Conservation (phyloP, 768 basidiomycete species). For the Phylloporus sp. region DNA sequence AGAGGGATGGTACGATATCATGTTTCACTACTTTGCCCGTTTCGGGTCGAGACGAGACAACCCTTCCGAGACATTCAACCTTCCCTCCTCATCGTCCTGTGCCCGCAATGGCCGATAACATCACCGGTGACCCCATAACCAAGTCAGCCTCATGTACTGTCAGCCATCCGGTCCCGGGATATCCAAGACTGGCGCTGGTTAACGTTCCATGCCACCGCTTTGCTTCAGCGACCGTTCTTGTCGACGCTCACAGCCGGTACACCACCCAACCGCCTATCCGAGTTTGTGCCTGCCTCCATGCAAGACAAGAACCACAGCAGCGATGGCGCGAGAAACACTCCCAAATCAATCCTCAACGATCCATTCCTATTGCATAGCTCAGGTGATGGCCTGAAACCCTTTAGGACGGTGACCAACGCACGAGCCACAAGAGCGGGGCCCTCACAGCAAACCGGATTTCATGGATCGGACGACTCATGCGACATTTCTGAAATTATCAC, state of each 20-base stretch:
- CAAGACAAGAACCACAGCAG: not conserved
- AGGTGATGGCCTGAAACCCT: not conserved
- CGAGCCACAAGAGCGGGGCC: not conserved
- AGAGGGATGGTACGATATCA: not conserved
- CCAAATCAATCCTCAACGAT: not conserved
- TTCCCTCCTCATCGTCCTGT: no score
- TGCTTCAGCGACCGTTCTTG: not conserved
- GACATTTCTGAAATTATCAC: conserved; percentile 10
- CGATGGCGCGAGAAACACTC: not conserved
- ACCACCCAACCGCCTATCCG: no score
- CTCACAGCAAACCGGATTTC: not conserved
- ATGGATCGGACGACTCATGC: conserved; percentile 1
- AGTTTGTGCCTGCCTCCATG: no score
- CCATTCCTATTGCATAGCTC: not conserved
- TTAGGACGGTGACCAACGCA: not conserved
- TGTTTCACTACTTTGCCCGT: not conserved
- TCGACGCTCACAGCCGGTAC: no score
- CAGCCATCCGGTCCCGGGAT: not conserved
- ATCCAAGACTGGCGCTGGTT: conserved; percentile 6
- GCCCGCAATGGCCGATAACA: no score
- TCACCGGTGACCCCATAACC: no score
- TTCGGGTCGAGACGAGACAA: not conserved
- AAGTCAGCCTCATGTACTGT: not conserved
- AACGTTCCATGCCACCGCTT: not conserved
- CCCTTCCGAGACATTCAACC: not conserved